phyloP scores from a whole-genome alignment of 805 yeast species.

The Tetrapisispora iriomotensis region DNA sequence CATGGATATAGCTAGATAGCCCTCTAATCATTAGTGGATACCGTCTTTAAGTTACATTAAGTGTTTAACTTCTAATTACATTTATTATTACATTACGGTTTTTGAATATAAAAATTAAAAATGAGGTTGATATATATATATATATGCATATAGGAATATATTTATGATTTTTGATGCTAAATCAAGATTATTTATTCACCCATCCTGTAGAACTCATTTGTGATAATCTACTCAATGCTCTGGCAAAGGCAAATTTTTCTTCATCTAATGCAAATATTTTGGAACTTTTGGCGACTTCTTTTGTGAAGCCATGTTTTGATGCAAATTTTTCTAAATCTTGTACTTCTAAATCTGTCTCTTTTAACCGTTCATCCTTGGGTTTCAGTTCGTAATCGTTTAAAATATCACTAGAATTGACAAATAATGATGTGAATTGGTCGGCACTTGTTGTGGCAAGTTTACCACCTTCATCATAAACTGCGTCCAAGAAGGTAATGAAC shows the following conservation, averaged over 20 bases:
- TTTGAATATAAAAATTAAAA: no score
- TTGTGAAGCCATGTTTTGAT: slow-evolving; percentile 60
- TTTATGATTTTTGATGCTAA: no score
- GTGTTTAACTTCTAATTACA: no score
- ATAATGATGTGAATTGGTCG: slow-evolving; percentile 72
- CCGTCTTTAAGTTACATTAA: no score
- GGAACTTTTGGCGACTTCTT: slow-evolving; percentile 60
- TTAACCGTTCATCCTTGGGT: slow-evolving; percentile 2
- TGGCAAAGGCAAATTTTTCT: slow-evolving; percentile 91
- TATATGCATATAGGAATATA: no score
- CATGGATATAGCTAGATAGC: no score
- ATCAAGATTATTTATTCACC: slow-evolving; percentile 40
- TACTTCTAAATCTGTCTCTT: slow-evolving; percentile 20
- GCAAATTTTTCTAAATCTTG: slow-evolving; percentile 45
- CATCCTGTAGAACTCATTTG: slow-evolving; percentile 94
- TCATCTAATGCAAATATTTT: slow-evolving; percentile 83
- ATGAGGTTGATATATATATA: no score
- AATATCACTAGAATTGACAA: slow-evolving; percentile 68
- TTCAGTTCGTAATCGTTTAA: slow-evolving; percentile 31
- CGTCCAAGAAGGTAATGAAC: slow-evolving; percentile 90
- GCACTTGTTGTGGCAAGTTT: slow-evolving; percentile 83
- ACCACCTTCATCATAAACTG: slow-evolving; percentile 87
- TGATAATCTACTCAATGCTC: slow-evolving; percentile 81
- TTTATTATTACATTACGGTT: no score
- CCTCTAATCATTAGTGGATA: no score